phyloP scores from a whole-genome alignment of 2,329 filamentous ascomycete species.

The Microcyclospora pomicola region DNA sequence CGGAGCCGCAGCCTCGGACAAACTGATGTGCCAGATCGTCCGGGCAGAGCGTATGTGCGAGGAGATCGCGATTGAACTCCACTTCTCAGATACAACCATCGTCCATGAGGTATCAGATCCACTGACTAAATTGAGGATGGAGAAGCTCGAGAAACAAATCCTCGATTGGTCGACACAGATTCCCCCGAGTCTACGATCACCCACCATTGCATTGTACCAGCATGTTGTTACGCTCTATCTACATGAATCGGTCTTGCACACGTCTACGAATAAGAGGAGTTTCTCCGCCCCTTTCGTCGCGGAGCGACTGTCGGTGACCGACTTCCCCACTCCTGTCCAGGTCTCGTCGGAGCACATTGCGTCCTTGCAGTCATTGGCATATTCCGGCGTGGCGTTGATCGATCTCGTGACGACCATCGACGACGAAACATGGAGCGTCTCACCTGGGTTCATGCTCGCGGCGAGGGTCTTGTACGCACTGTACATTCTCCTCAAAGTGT shows the following conservation, averaged over 20 bases:
- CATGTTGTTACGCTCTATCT: slow-evolving; percentile 16
- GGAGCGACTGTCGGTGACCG: slow-evolving; percentile 15
- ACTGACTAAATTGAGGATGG: slow-evolving; percentile 8
- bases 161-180: slow-evolving; percentile 14
- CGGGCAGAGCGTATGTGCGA: slow-evolving; percentile 14
- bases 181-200: slow-evolving; percentile 7
- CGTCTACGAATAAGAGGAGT: slow-evolving; percentile 15
- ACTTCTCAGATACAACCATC: slow-evolving; percentile 6
- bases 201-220: slow-evolving; percentile 11
- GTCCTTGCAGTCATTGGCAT: slow-evolving; percentile 11
- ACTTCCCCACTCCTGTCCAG: slow-evolving; percentile 13
- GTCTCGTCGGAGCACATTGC: slow-evolving; percentile 14
- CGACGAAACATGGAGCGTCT: slow-evolving; percentile 6
- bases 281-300: slow-evolving; percentile 19
- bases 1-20: slow-evolving; percentile 6
- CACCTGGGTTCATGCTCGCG: slow-evolving; percentile 12
- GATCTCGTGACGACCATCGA: slow-evolving; percentile 10
- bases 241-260: slow-evolving; percentile 19
- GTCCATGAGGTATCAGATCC: slow-evolving; percentile 10
- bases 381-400: slow-evolving; percentile 12
- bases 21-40: slow-evolving; percentile 13
- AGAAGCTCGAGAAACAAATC: slow-evolving; percentile 11
- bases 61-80: slow-evolving; percentile 10
- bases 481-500: slow-evolving; percentile 15
- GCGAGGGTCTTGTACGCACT: slow-evolving; percentile 14